Evolutionary conservation across 176 grass and related monocot genomes (phyloP).

Genomic region (bread wheat (Triticum aestivum)): IWGSC_CS_RefSeq_v2.1 NC_057800.1:27624581-27625080

Average conservation of each 20-base stretch:
- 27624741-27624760: conserved; percentile 90
- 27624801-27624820: neutral
- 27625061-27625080: conserved; percentile 91
- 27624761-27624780: conserved; percentile 15
- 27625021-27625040: conserved; percentile 74
- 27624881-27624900: conserved; percentile 88
- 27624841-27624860: neutral
- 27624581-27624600: conserved; percentile 81
- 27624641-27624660: conserved; percentile 90
- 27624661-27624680: conserved; percentile 76
- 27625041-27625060: conserved; percentile 82
- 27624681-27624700: conserved; percentile 66
- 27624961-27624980: conserved; percentile 79
- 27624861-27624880: conserved; percentile 89
- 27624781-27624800: neutral
- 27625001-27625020: conserved; percentile 92
- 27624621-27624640: conserved; percentile 72
- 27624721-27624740: conserved; percentile 96
- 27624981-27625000: conserved; percentile 85
- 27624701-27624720: conserved; percentile 89
- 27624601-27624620: conserved; percentile 84
- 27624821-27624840: neutral
- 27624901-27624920: conserved; percentile 93
- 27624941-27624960: conserved; percentile 75
- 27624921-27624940: conserved; percentile 83